Base-by-base conservation (phyloP, 1,284 basidiomycete species). In the Trichosporon sp. region DNA sequence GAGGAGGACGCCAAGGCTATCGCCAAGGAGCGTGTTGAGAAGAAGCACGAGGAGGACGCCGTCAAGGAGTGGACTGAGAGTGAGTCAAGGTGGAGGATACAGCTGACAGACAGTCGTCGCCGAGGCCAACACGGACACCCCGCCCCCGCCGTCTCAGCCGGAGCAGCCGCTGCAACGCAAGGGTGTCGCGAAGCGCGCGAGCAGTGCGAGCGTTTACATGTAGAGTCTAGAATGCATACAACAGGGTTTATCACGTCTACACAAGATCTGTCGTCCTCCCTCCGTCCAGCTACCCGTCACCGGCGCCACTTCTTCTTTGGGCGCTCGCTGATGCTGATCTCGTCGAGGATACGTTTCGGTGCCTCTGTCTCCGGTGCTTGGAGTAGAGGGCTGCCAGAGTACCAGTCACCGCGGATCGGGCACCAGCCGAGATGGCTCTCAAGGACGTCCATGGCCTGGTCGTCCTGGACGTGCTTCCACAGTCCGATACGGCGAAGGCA, bases 401-500 rank as follows among this genome's bases (percentile, higher is more conserved):
- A 78, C 78, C 79, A 79, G n/a, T 65, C 48, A 8, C 71, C 71
- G n/a, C 77, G 61, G 1, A 81, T 69, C 16, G 81, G 80, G 72
- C 81, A 83, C 81, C 81, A 83, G 11, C 26, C 66, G 16, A 77
- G 63, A 71, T 83, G 81, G 10, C 67, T 66, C 1, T 74, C 64
- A 32, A 79, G 38, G 69, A 81, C 77, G n/a, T 81, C 75, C 10
- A n/a, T 63, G 67, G 70, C 68, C 1, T 19, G 43, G 21, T 67
- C 56, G 6, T 14, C 71, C 12, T n/a, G 51, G 10, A 65, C 31
- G 65, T 78, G 80, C 11, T 75, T 31, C 80, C 80, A 81, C 10
- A 81, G 65, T 5, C 81, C 81, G 2, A 81, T 72, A 31, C 80
- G 73, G 12, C 81, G 75, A 16, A 74, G 68, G 68, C 81, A 83